Conservation (phyloP, 148 eudicot genomes). For the Polygonum aviculare region DNA sequence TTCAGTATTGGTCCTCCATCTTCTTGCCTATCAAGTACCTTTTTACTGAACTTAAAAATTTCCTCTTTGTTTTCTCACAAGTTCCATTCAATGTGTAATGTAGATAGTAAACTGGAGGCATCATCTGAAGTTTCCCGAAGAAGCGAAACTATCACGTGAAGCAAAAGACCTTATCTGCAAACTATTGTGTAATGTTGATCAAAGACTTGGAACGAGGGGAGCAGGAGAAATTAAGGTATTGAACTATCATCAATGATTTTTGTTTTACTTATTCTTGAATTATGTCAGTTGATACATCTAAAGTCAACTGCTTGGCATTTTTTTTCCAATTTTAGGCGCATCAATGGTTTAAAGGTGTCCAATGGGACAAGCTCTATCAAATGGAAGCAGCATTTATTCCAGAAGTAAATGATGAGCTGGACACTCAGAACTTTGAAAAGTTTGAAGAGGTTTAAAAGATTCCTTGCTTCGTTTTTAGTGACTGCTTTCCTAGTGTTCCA, state of each 20-base stretch:
- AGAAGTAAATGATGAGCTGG: constrained; percentile 95
- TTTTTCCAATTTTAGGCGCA: constrained; percentile 47
- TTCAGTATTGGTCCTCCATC: too few relatives aligned
- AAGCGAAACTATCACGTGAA: constrained; percentile 91
- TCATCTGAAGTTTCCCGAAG: constrained; percentile 93
- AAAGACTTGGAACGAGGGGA: constrained; percentile 92
- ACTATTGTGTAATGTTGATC: constrained; percentile 85
- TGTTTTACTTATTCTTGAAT: background rate
- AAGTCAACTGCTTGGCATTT: background rate
- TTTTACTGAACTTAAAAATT: background rate
- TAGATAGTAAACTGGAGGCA: constrained; percentile 99
- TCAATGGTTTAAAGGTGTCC: constrained; percentile 83
- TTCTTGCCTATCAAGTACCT: background rate
- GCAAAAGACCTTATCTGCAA: constrained; percentile 93
- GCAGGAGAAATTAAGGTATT: constrained; percentile 90
- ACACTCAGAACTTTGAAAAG: constrained; percentile 95
- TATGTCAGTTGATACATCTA: background rate
- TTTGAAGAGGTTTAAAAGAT: constrained; percentile 71
- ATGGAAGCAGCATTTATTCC: constrained; percentile 96
- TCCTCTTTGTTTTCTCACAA: background rate
- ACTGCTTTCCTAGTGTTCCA: constrained; percentile 8
- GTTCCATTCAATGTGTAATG: background rate
- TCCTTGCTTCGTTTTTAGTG: constrained; percentile 1
- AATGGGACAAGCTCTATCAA: constrained; percentile 83
- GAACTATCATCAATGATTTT: background rate